phyloP scores from a whole-genome alignment of 306 rosid genomes.

The Cyclanthera cordifolia region DNA sequence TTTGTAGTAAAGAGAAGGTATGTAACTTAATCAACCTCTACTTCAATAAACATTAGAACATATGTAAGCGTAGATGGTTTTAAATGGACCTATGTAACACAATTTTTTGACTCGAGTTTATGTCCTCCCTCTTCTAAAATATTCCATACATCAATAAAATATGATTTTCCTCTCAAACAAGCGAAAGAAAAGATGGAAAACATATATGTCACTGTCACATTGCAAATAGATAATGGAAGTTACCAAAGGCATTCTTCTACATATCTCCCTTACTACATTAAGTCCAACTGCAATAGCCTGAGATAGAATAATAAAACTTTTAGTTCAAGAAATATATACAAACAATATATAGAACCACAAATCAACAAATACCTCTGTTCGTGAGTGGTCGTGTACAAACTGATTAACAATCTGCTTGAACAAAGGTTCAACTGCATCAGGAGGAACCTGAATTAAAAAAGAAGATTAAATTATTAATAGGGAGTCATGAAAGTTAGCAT shows the following conservation, averaged over 20 bases:
- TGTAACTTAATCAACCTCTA: background rate
- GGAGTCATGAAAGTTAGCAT: background rate
- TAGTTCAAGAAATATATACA: constrained; percentile 19
- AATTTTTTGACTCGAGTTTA: background rate
- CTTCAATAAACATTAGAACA: background rate
- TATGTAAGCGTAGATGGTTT: background rate
- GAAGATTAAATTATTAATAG: background rate
- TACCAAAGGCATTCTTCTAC: constrained; percentile 91
- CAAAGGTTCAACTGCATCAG: constrained; percentile 72
- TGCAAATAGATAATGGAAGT: constrained; percentile 14
- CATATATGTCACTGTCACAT: background rate
- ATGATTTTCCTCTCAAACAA: background rate
- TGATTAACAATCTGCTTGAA: constrained; percentile 79
- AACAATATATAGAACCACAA: background rate
- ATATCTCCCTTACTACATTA: constrained; percentile 64
- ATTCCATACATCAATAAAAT: background rate
- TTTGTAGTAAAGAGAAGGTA: background rate
- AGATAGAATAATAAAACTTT: constrained; percentile 9
- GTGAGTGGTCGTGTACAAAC: constrained; percentile 82
- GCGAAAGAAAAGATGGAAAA: background rate
- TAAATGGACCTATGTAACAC: background rate
- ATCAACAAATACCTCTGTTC: constrained; percentile 59
- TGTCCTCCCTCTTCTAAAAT: background rate
- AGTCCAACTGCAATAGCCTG: constrained; percentile 94
- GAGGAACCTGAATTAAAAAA: constrained; percentile 55